Conservation (phyloP, 202 grass and related monocot genomes). For the Schoenoplectus tabernaemontani region DNA sequence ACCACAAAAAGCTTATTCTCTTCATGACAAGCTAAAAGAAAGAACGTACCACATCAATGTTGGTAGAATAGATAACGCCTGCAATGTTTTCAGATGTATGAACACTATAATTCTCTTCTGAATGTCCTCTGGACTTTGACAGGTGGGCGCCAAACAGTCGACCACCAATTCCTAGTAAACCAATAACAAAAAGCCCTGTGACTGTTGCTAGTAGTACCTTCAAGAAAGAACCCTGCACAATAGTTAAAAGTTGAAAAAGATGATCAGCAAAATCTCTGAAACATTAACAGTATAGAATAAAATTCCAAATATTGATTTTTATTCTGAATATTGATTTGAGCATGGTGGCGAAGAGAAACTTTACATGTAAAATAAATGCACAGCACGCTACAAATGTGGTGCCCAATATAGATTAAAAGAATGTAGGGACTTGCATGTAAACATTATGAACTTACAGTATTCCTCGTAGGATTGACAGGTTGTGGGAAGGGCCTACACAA, state of each 20-base stretch:
- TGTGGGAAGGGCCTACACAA: slow-evolving; percentile 37
- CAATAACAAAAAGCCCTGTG: slow-evolving; percentile 48
- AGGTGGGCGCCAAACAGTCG: slow-evolving; percentile 40
- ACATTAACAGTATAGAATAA: slow-evolving; percentile 5
- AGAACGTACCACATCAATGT: slow-evolving; percentile 50
- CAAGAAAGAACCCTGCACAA: slow-evolving; percentile 44
- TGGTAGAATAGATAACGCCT: slow-evolving; percentile 35
- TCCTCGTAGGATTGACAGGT: slow-evolving; percentile 46
- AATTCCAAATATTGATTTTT: background rate
- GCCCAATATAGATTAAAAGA: background rate
- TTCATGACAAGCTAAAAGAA: slow-evolving; percentile 3
- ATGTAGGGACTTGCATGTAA: background rate
- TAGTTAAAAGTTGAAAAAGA: slow-evolving; percentile 7
- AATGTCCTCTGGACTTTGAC: slow-evolving; percentile 36
- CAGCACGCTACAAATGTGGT: background rate
- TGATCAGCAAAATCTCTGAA: background rate
- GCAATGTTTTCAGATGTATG: slow-evolving; percentile 34
- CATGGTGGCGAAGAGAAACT: background rate
- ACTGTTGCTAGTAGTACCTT: slow-evolving; percentile 45
- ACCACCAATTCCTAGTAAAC: slow-evolving; percentile 41
- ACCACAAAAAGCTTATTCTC: background rate
- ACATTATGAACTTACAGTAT: slow-evolving; percentile 34
- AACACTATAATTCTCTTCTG: slow-evolving; percentile 27
- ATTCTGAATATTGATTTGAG: background rate
- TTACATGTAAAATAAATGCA: background rate